phyloP scores from a whole-genome alignment of 2,329 filamentous ascomycete species.

The Incumbomyces lentus region DNA sequence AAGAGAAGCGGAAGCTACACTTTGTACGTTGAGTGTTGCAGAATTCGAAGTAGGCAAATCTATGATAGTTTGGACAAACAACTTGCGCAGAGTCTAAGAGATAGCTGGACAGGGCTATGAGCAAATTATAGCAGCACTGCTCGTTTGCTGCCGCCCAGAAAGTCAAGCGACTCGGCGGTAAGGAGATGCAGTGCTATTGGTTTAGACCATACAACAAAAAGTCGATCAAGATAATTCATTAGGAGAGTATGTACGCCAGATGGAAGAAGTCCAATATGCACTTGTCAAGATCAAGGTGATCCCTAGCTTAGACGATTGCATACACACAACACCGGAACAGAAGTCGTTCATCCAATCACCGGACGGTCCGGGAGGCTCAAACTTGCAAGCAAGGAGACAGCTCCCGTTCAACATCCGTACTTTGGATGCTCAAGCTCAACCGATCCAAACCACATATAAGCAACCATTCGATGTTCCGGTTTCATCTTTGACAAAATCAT shows the following conservation, averaged over 20 bases:
- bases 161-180: too few relatives aligned
- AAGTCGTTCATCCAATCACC: not conserved
- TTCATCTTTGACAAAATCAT: not conserved
- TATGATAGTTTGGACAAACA: too few relatives aligned
- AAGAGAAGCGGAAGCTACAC: too few relatives aligned
- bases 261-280: constrained; percentile 3
- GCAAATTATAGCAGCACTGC: too few relatives aligned
- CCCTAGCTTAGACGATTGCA: not conserved
- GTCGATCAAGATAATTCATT: constrained; percentile 1
- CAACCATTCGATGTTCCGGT: not conserved
- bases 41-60: too few relatives aligned
- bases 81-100: too few relatives aligned
- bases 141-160: too few relatives aligned
- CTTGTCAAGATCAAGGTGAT: not conserved
- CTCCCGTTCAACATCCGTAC: constrained; percentile 4
- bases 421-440: constrained; percentile 1
- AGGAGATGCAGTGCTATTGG: too few relatives aligned
- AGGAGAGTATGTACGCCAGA: constrained; percentile 4
- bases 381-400: constrained; percentile 8
- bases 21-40: too few relatives aligned
- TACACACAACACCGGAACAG: not conserved
- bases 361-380: constrained; percentile 7
- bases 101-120: too few relatives aligned
- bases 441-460: not conserved
- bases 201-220: too few relatives aligned